phyloP scores from a whole-genome alignment of 345 rosid species.

The Eutrema yunnanense region DNA sequence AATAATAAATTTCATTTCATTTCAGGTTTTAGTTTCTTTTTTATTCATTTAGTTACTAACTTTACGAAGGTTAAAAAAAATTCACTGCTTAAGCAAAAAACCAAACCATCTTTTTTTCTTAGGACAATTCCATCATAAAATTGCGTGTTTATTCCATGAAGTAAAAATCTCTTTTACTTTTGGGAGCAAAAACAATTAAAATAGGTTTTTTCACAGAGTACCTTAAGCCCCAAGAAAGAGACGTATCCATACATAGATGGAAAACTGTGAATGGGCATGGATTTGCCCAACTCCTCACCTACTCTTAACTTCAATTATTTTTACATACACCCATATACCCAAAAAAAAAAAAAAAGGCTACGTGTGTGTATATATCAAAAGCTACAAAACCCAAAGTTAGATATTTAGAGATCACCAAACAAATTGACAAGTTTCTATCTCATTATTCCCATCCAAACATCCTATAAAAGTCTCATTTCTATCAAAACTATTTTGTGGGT shows the following conservation, averaged over 20 bases:
- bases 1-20: background rate
- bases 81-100: background rate
- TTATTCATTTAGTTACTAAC: background rate
- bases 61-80: background rate
- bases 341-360: background rate
- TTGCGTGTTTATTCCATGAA: too few relatives aligned
- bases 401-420: slow-evolving; percentile 53
- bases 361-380: background rate
- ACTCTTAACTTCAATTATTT: slow-evolving; percentile 2
- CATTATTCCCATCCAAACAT: slow-evolving; percentile 24
- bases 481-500: background rate
- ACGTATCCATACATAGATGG: background rate
- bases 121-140: too few relatives aligned
- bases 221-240: background rate
- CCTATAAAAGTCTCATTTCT: background rate
- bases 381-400: slow-evolving; percentile 36
- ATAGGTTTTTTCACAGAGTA: background rate
- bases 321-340: background rate
- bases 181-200: background rate
- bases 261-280: background rate
- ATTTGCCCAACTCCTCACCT: slow-evolving; percentile 25
- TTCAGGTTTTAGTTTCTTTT: background rate
- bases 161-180: background rate
- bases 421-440: slow-evolving; percentile 20
- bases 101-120: background rate